phyloP scores from a whole-genome alignment of 768 basidiomycete species.

The Hygrophorus russula region DNA sequence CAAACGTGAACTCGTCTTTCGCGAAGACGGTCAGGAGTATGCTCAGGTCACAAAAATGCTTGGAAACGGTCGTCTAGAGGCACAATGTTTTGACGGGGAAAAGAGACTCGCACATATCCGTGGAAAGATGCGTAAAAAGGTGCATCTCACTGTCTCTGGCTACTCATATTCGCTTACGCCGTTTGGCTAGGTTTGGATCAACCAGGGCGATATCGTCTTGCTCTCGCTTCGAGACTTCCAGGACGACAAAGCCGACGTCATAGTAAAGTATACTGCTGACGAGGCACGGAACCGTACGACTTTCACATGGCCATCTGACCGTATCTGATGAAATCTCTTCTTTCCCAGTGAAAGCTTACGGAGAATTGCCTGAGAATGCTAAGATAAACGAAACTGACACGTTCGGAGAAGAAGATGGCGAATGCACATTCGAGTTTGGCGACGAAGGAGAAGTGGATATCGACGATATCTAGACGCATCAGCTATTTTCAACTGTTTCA shows the following conservation, averaged over 20 bases:
- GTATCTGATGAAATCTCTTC: too few species aligned
- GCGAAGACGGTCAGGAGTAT: conserved; percentile 98
- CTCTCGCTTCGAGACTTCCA: conserved; percentile 97
- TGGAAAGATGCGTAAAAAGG: conserved; percentile 99
- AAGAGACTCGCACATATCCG: conserved; percentile 96
- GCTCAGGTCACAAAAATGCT: conserved; percentile 98
- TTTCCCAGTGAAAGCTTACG: conserved; percentile 82
- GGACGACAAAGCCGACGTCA: conserved; percentile 98
- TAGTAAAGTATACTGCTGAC: conserved; percentile 97
- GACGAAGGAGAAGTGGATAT: conserved; percentile 85
- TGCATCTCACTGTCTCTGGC: conserved; percentile 22
- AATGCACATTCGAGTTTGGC: conserved; percentile 84
- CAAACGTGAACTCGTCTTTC: conserved; percentile 97
- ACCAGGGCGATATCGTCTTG: conserved; percentile 93
- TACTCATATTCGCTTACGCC: background rate
- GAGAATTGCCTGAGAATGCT: conserved; percentile 92
- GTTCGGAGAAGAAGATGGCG: conserved; percentile 84
- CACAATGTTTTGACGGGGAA: conserved; percentile 96
- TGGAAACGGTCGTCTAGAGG: conserved; percentile 94
- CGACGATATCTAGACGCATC: conserved; percentile 73
- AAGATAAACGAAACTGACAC: conserved; percentile 96
- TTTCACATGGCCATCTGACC: background rate
- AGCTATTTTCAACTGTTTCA: conserved; percentile 2
- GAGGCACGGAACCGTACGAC: conserved; percentile 72
- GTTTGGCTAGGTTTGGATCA: conserved; percentile 84